These are phyloP conservation scores for Casuarina cunninghamiana DNA, from an alignment of 306 rosid species.

Conservation along the genomic window DNA sequence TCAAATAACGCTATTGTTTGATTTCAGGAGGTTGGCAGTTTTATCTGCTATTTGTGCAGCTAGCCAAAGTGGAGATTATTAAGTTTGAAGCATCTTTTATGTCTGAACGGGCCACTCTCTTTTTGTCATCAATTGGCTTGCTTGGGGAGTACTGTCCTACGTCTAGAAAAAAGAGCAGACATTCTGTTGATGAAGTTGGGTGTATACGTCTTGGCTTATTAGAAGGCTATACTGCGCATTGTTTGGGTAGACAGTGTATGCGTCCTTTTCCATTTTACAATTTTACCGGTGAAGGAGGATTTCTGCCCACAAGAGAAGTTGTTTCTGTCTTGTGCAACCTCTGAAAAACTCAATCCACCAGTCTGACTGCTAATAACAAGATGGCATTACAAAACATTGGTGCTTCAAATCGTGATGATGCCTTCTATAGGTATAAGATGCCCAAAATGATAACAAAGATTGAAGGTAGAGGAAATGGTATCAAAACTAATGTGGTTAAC, in stretches of 20 bases:
- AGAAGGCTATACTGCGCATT: constrained; percentile 22
- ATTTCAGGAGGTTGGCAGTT: constrained; percentile 46
- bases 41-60: constrained; percentile 32
- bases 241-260: constrained; percentile 37
- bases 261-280: constrained; percentile 29
- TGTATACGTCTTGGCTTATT: constrained; percentile 45
- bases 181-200: constrained; percentile 29
- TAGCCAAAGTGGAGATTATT: constrained; percentile 52
- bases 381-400: constrained; percentile 87
- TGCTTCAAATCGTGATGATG: constrained; percentile 79
- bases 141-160: constrained; percentile 71
- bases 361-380: constrained; percentile 7
- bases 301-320: constrained; percentile 17
- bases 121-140: constrained; percentile 59
- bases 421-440: constrained; percentile 91
- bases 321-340: constrained; percentile 22
- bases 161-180: constrained; percentile 57
- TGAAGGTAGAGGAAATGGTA: constrained; percentile 86
- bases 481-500: constrained; percentile 75
- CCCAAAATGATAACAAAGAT: constrained; percentile 86
- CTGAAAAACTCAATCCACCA: constrained; percentile 10
- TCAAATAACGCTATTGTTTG: neutral
- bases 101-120: constrained; percentile 64
- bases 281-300: neutral
- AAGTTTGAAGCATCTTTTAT: constrained; percentile 63